These are phyloP conservation scores for Puya raimondii DNA, from an alignment of 176 grass and related monocot genomes.

Conservation along the genomic window DNA sequence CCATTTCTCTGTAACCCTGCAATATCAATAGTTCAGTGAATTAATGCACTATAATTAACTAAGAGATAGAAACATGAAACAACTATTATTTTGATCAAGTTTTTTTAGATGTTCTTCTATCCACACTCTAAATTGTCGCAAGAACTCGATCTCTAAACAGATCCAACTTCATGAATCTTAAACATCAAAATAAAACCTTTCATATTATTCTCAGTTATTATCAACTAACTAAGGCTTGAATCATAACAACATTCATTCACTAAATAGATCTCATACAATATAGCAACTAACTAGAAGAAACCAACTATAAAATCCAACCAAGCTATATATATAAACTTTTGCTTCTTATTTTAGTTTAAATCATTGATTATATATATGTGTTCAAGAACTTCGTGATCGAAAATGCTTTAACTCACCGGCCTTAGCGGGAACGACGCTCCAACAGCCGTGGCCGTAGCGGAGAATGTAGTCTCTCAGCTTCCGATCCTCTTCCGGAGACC, in stretches of 20 bases:
- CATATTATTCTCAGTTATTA: no score
- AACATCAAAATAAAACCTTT: no score
- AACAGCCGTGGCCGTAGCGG: constrained; percentile 68
- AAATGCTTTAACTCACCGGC: constrained; percentile 47
- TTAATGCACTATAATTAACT: neutral
- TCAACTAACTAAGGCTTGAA: no score
- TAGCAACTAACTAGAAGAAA: no score
- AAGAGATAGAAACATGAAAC: neutral
- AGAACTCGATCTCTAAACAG: neutral
- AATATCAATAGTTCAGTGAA: no score
- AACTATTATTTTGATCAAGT: neutral
- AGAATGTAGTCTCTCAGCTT: constrained; percentile 71
- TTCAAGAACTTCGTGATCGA: neutral
- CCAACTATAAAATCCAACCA: no score
- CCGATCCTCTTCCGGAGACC: constrained; percentile 93
- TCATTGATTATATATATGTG: neutral
- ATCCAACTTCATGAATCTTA: no score
- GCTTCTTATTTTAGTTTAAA: no score
- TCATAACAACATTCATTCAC: no score
- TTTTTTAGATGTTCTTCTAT: neutral
- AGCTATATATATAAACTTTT: no score
- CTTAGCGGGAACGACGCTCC: constrained; percentile 65
- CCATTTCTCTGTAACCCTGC: constrained; percentile 83
- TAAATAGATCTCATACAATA: no score
- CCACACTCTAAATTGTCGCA: neutral